Evolutionary conservation across 345 rosid genomes (phyloP), one percentile per base, ranked within the genome.

Genomic region (Sisymbrium altissimum): DNA sequence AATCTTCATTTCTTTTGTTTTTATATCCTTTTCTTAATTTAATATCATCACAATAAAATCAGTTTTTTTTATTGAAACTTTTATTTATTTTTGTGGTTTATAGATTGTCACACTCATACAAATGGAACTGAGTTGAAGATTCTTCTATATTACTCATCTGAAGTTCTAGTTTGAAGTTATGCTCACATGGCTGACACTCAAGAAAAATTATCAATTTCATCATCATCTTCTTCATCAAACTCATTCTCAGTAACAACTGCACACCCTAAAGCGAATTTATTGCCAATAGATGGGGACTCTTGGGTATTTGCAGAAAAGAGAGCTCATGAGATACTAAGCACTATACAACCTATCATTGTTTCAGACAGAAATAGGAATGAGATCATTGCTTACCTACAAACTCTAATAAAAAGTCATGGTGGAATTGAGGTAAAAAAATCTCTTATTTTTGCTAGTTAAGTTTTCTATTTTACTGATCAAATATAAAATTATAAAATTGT

Each of bases 241-340:
- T 71, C 86, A 61, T 66, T 81, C 61, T 70, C 78, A 17, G 35
- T 79, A 59, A 70, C 83, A 66, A 74, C 82, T 17, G 33, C 72
- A 41, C 75, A 70, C 3, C 81, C 70, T 68, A 70, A 59, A 71
- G 66, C 18, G 5, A 60, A 69, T 33, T 81, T 84, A 32, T 75
- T 86, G 67, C 71, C 83, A 57, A 65, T 86, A 75, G 87, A 85
- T 63, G 44, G 41, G 5, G 95, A 91, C 36, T 81, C 81, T 30
- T 91, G 95, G 97, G 65, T 70, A 68, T 61, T 87, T 79, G 90
- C 93, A 53, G 98, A 94, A 80, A 71, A 82, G 58, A 91, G 96
- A 80, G 83, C 73, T 79, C 80, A 75, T 50, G 98, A 94, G 82
- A 88, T 94, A 76, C 80, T 94, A 39, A 77, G 76, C 75, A 64